Evolutionary conservation across 1,284 basidiomycete species (phyloP), one percentile per base, ranked within the genome.

Genomic region (Moniliophthora roreri): DNA sequence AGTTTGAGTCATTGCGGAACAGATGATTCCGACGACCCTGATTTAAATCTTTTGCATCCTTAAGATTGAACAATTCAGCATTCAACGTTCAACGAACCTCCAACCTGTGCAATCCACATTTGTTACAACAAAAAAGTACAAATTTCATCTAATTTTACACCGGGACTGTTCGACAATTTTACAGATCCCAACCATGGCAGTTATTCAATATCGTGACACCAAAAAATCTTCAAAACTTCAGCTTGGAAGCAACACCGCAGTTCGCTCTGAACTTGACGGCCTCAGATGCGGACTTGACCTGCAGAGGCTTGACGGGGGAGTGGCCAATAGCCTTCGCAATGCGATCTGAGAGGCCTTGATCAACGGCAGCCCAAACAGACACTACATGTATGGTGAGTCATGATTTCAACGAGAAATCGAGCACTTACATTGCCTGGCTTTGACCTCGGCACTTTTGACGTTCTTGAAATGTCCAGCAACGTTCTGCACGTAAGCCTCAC

Each of bases 301-400:
- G 66, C 57, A 93, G 75, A 15, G 88, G 87, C 54, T 70, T 62
- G 24, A 85, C 87, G 3, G 72, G 65, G 2, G 80, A 70, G 50
- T 81, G 74, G 47, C 85, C 84, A 47, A 93, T 79, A 1, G 81
- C 88, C 64, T 81, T 81, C 21, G 91, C 89, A 61, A 96, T 77
- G 56, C 88, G 80, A 66, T 88, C 80, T 4, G 84, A 85, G 37
- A 95, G 74, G 24, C 74, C 76, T 64, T 89, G 84, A 66, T 87
- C 80, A 56, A 95, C 84, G 52, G 83, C 82, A 45, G 89, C 84
- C 79, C 87, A 95, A 56, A 93, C 89, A 38, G 86, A 82, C 39
- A 94, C 88, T 92, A 56, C 21, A 34, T 56, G 46, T n/a, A 20
- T 51, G 28, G 7, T 18, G n/a, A n/a, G n/a, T 18, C 28, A 4